Evolutionary conservation across 2,329 filamentous ascomycete species (phyloP).

Genomic region (Neopestalotiopsis clavispora): DNA sequence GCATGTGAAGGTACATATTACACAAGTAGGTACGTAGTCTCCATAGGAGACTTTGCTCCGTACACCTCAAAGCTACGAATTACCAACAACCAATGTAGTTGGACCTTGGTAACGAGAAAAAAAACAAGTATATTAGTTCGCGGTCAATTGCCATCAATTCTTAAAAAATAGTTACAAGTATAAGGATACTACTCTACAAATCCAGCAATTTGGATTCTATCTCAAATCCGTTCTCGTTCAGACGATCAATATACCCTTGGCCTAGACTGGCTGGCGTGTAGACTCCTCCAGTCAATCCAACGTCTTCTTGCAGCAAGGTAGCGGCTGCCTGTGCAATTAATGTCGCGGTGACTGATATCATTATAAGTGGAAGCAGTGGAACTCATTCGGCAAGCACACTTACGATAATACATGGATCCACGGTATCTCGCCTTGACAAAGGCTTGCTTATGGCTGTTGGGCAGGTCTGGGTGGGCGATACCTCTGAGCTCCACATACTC

Average conservation of each 20-base stretch:
- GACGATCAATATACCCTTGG: slow-evolving; percentile 66
- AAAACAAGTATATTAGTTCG: too few relatives aligned
- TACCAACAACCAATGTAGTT: too few relatives aligned
- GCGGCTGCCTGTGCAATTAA: slow-evolving; percentile 68
- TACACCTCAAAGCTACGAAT: too few relatives aligned
- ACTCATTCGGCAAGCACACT: slow-evolving; percentile 34
- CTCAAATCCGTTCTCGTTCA: slow-evolving; percentile 66
- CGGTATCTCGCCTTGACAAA: slow-evolving; percentile 59
- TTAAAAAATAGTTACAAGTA: too few relatives aligned
- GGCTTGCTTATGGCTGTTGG: slow-evolving; percentile 50
- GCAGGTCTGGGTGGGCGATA: slow-evolving; percentile 64
- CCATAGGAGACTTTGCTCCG: too few relatives aligned
- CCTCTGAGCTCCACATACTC: slow-evolving; percentile 69
- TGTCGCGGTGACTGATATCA: slow-evolving; percentile 63
- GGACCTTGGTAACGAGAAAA: too few relatives aligned
- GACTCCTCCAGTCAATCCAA: slow-evolving; percentile 67
- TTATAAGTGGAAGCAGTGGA: neutral
- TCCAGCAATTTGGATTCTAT: slow-evolving; percentile 59
- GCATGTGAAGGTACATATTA: too few relatives aligned
- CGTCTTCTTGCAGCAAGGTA: slow-evolving; percentile 67
- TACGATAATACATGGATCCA: slow-evolving; percentile 69
- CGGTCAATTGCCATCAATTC: too few relatives aligned
- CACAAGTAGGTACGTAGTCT: too few relatives aligned
- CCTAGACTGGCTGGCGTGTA: slow-evolving; percentile 76
- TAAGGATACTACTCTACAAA: slow-evolving; percentile 13